Evolutionary conservation across 345 rosid genomes (phyloP), one percentile per base, ranked within the genome.

Genomic region (Draba incana): DNA sequence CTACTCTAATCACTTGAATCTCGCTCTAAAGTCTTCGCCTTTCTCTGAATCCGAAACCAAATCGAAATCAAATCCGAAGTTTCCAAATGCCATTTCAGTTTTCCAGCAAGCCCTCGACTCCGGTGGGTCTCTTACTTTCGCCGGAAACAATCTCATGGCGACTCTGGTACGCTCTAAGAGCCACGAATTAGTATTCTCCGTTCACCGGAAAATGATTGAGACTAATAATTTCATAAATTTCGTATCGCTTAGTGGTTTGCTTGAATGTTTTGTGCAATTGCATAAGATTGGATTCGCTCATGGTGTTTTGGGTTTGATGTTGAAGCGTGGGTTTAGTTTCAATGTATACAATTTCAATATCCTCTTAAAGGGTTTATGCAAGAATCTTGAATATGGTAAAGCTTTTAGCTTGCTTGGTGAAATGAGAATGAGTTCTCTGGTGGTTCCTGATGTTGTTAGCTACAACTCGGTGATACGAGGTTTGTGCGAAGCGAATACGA

Each of bases 331-430:
- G 14, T 86, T 82, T 74, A 7, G 8, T 37, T 28, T 75, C 66
- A 81, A 66, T 53, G 70, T 79, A 10, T 85, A 80, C 58, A 62
- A 73, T 46, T 48, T 84, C 31, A 89, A 83, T 66, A 47, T 83
- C 39, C 37, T 86, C 27, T 74, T 89, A 51, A 86, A 84, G 67
- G 87, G 88, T 48, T 81, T 83, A 63, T 80, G 90, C 71, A 74
- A 59, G 24, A 78, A 82, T 50, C 56, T 62, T 2, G 78, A 77
- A 35, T 79, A 56, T 6, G 27, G 15, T 51, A 67, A 68, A 3
- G 89, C 85, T 42, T 3, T 78, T 30, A 66, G 67, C 35, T 80
- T 86, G 72, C 60, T 86, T 28, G 37, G 69, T 38, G 76, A 71
- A 24, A 84, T 86, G 84, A 84, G 64, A 66, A 14, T 23, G 35